Conservation (phyloP, 345 rosid genomes). For the Lumnitzera racemosa region DNA sequence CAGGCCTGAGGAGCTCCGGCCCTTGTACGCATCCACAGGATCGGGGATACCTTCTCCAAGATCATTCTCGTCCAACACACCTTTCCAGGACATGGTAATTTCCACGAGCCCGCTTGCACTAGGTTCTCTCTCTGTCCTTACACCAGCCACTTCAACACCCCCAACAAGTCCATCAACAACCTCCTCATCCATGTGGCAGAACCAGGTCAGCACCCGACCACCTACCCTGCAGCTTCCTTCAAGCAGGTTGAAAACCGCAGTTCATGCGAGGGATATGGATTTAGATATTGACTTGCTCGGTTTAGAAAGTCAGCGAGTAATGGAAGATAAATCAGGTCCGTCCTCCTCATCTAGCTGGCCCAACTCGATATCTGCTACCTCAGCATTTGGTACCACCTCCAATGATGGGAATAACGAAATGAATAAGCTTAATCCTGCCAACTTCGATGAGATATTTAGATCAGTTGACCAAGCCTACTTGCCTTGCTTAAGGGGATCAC, state of each 20-base stretch:
- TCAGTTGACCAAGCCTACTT: slow-evolving; percentile 28
- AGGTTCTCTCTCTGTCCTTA: slow-evolving; percentile 40
- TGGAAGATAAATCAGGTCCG: slow-evolving; percentile 48
- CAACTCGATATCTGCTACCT: slow-evolving; percentile 31
- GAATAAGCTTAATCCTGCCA: slow-evolving; percentile 51
- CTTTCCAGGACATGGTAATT: slow-evolving; percentile 47
- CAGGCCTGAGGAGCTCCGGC: slow-evolving; percentile 77
- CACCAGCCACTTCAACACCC: slow-evolving; percentile 52
- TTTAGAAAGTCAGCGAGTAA: slow-evolving; percentile 30
- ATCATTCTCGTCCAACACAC: slow-evolving; percentile 41
- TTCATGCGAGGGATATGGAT: slow-evolving; percentile 61
- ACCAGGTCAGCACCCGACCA: slow-evolving; percentile 33
- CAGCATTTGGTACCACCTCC: slow-evolving; percentile 30
- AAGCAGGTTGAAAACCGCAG: slow-evolving; percentile 62
- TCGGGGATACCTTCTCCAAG: slow-evolving; percentile 80
- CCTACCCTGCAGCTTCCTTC: slow-evolving; percentile 76
- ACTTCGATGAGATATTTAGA: slow-evolving; percentile 62
- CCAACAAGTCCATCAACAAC: slow-evolving; percentile 56
- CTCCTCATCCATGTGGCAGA: slow-evolving; percentile 46
- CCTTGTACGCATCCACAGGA: slow-evolving; percentile 76
- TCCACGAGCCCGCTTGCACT: slow-evolving; percentile 53
- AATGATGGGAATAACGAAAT: slow-evolving; percentile 32
- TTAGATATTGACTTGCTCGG: slow-evolving; percentile 35
- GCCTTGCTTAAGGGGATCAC: slow-evolving; percentile 35
- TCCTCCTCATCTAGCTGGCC: slow-evolving; percentile 61